phyloP scores from a whole-genome alignment of 1,284 basidiomycete genomes.

The Leccinum solheimii region DNA sequence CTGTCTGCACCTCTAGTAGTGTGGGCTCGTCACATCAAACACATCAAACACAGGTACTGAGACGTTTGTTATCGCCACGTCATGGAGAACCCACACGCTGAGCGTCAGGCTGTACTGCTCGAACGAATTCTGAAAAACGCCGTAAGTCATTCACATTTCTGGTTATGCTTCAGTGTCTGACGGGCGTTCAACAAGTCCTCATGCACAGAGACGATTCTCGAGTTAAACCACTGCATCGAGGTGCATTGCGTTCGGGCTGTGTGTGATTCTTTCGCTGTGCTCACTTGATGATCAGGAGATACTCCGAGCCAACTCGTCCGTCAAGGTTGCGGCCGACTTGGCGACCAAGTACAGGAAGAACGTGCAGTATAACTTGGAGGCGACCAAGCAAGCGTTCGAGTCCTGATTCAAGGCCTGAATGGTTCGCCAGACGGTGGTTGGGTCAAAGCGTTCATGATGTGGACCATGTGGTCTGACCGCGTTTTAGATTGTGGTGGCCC shows the following conservation, averaged over 20 bases:
- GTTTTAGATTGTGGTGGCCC: not conserved
- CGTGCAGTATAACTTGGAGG: slow-evolving; percentile 82
- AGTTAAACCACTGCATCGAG: slow-evolving; percentile 78
- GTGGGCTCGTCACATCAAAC: not conserved
- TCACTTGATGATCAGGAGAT: slow-evolving; percentile 54
- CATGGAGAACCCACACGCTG: slow-evolving; percentile 90
- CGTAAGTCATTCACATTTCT: slow-evolving; percentile 45
- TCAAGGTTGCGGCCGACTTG: slow-evolving; percentile 76
- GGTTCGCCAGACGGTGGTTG: not conserved
- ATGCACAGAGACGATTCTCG: slow-evolving; percentile 77
- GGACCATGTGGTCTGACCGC: not conserved
- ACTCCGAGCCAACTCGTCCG: slow-evolving; percentile 64
- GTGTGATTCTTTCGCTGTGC: not conserved
- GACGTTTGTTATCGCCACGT: slow-evolving; percentile 3
- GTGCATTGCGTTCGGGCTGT: slow-evolving; percentile 35
- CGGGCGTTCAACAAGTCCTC: slow-evolving; percentile 52
- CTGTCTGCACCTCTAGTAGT: not conserved
- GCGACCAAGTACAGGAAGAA: slow-evolving; percentile 82
- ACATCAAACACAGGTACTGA: not conserved
- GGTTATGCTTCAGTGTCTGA: slow-evolving; percentile 3
- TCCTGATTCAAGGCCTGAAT: not conserved
- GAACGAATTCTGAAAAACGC: slow-evolving; percentile 90
- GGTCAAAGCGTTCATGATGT: not conserved
- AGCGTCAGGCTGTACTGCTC: slow-evolving; percentile 84
- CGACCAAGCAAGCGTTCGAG: slow-evolving; percentile 44